These are phyloP conservation scores for Tolypocladium guangdongense DNA, from an alignment of 2,329 filamentous ascomycete genomes.

Conservation along the genomic window DNA sequence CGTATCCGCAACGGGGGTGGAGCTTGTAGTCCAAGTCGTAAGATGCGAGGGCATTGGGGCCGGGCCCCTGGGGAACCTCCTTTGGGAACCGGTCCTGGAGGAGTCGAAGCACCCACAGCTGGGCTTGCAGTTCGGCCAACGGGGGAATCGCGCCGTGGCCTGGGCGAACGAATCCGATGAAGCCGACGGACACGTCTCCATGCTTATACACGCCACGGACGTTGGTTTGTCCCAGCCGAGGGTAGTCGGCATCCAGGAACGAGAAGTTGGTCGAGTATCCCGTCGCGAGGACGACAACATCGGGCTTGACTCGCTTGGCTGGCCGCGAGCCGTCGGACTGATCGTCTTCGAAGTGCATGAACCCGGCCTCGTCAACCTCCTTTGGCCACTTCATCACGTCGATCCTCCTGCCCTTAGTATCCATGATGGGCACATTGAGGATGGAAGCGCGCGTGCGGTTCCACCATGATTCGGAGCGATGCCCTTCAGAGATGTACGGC, in stretches of 20 bases:
- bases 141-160: constrained; percentile 36
- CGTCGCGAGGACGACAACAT: constrained; percentile 35
- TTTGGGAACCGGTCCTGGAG: constrained; percentile 17
- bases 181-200: constrained; percentile 27
- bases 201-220: constrained; percentile 41
- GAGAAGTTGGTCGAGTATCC: constrained; percentile 32
- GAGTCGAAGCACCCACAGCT: constrained; percentile 33
- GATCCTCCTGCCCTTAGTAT: constrained; percentile 28
- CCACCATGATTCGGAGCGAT: constrained; percentile 19
- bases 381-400: constrained; percentile 33
- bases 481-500: constrained; percentile 29
- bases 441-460: constrained; percentile 24
- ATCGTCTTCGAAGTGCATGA: constrained; percentile 23
- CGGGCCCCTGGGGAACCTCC: constrained; percentile 6
- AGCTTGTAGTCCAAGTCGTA: constrained; percentile 32
- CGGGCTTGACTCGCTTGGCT: constrained; percentile 22
- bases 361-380: constrained; percentile 23
- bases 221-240: constrained; percentile 33
- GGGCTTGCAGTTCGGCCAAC: constrained; percentile 35
- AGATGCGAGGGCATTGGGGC: constrained; percentile 13
- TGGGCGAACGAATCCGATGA: constrained; percentile 37
- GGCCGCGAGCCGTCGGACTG: constrained; percentile 16
- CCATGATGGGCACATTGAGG: constrained; percentile 27
- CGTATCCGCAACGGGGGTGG: constrained; percentile 20
- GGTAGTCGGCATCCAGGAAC: constrained; percentile 28